Percentiles rank a stretch among this genome's conserved stretches.
These are phyloP conservation scores for Pseudozyma hubeiensis DNA, from an alignment of 1,284 basidiomycete genomes.

Conservation along the genomic window DNA sequence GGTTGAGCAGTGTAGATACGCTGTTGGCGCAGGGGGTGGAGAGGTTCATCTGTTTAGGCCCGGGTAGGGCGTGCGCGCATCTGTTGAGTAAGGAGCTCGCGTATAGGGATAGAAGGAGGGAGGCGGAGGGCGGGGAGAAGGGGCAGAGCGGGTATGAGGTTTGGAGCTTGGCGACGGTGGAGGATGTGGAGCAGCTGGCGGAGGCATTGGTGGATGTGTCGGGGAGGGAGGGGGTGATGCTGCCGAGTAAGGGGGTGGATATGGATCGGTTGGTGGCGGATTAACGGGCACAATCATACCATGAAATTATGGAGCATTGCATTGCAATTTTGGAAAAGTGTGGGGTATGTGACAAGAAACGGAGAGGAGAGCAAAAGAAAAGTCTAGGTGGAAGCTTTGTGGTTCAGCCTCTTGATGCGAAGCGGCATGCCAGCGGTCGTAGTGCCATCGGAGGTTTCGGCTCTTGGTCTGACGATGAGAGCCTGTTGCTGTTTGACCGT, in stretches of 20 bases:
- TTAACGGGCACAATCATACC: not conserved
- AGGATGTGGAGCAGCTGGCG: conserved; percentile 57
- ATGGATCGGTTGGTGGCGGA: conserved; percentile 31
- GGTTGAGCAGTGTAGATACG: conserved; percentile 59
- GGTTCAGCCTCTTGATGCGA: conserved; percentile 20
- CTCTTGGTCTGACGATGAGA: conserved; percentile 46
- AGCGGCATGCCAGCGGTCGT: conserved; percentile 40
- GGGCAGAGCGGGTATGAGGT: conserved; percentile 56
- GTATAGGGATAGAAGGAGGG: conserved; percentile 42
- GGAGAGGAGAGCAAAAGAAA: no score
- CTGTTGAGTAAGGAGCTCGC: conserved; percentile 66
- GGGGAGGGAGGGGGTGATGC: conserved; percentile 20
- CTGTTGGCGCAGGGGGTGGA: conserved; percentile 59
- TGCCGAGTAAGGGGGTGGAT: conserved; percentile 18
- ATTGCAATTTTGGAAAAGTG: not conserved
- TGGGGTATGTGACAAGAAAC: not conserved
- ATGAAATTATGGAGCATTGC: not conserved
- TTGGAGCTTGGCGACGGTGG: conserved; percentile 60
- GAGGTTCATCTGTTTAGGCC: conserved; percentile 66
- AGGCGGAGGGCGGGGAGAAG: conserved; percentile 16
- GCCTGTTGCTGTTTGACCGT: conserved; percentile 41
- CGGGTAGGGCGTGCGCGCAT: conserved; percentile 64
- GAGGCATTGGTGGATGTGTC: conserved; percentile 31
- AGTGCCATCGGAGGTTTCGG: conserved; percentile 14
- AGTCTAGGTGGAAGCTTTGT: not conserved